Evolutionary conservation across 2,329 filamentous ascomycete genomes (phyloP).

Genomic region (Cladosporium sp.): DNA sequence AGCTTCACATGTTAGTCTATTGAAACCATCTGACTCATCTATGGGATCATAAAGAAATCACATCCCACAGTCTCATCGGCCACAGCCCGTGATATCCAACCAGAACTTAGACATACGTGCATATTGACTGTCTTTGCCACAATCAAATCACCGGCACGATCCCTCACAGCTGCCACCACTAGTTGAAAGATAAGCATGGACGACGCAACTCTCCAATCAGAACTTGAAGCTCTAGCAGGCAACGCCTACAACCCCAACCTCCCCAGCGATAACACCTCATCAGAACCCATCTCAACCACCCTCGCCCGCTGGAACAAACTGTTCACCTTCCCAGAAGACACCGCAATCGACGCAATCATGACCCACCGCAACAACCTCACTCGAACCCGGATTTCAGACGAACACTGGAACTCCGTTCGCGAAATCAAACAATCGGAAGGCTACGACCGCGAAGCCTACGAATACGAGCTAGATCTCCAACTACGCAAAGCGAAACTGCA

Average conservation of each 20-base stretch:
- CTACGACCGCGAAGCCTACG: conserved; percentile 38
- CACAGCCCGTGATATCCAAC: too few species aligned
- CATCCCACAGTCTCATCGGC: too few species aligned
- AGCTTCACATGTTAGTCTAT: too few species aligned
- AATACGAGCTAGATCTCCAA: conserved; percentile 32
- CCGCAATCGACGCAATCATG: conserved; percentile 32
- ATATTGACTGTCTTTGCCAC: background rate
- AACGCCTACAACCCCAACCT: conserved; percentile 17
- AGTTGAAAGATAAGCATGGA: too few species aligned
- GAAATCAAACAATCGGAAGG: conserved; percentile 30
- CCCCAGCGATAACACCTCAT: background rate
- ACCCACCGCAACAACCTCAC: conserved; percentile 32
- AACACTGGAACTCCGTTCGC: conserved; percentile 33
- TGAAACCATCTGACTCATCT: too few species aligned
- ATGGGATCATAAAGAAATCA: too few species aligned
- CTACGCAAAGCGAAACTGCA: conserved; percentile 24
- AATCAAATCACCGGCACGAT: too few species aligned
- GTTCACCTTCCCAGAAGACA: conserved; percentile 30
- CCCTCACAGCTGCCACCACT: too few species aligned
- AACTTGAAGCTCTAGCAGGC: conserved; percentile 25
- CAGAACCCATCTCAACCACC: conserved; percentile 23
- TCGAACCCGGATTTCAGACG: conserved; percentile 32
- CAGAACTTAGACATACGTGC: too few species aligned
- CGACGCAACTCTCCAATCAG: conserved; percentile 22
- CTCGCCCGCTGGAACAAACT: conserved; percentile 34